A percentile compares a stretch with the other conserved stretches of the same genome.
Evolutionary conservation across 495 filamentous ascomycete genomes (phyloP).

Genomic region (Aspergillus diversus): DNA sequence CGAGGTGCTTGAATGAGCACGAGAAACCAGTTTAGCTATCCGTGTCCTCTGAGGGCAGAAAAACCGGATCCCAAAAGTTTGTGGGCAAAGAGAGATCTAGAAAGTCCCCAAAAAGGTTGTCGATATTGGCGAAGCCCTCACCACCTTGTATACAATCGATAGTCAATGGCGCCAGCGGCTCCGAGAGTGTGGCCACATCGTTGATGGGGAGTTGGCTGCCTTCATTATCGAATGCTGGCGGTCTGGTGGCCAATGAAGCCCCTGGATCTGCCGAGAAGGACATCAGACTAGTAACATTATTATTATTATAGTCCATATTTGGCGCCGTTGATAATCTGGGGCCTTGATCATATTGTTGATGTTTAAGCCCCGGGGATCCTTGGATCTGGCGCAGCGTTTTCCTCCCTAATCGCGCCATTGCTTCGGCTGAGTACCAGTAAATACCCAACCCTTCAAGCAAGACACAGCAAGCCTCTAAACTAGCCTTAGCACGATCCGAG

Average conservation of each 20-base stretch:
- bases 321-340: not conserved
- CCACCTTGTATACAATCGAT: constrained; percentile 18
- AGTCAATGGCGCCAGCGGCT: not conserved
- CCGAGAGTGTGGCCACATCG: not conserved
- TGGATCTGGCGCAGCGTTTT: constrained; percentile 43
- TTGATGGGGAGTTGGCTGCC: not conserved
- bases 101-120: constrained; percentile 46
- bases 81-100: constrained; percentile 46
- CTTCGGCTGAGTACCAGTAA: constrained; percentile 65
- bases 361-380: constrained; percentile 7
- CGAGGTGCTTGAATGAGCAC: constrained; percentile 5
- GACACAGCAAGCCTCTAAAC: constrained; percentile 60
- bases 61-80: constrained; percentile 50
- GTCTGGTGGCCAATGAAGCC: not conserved
- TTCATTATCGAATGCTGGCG: not conserved
- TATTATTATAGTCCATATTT: not conserved
- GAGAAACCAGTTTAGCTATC: constrained; percentile 10
- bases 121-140: constrained; percentile 41
- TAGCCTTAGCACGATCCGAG: constrained; percentile 60
- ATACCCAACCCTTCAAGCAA: constrained; percentile 58
- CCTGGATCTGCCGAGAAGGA: not conserved
- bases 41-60: constrained; percentile 24
- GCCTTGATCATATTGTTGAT: not conserved
- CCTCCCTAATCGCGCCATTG: constrained; percentile 60
- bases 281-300: not conserved